Percentiles rank a stretch among this genome's conserved stretches.
These are phyloP conservation scores for Kazachstania africana DNA, from an alignment of 805 yeast species.

Conservation along the genomic window DNA sequence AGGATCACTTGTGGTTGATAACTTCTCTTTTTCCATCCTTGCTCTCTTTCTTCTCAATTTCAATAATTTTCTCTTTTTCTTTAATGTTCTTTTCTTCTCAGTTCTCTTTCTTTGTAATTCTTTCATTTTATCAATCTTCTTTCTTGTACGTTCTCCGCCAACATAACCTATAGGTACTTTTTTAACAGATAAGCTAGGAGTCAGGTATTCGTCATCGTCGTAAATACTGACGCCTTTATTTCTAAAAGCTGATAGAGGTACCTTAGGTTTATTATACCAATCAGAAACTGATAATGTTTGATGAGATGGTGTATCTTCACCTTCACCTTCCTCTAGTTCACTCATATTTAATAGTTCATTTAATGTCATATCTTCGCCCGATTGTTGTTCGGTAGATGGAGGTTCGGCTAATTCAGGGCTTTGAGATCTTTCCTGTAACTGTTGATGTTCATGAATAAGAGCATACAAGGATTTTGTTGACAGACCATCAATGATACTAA, in stretches of 20 bases:
- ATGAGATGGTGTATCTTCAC: slow-evolving; percentile 28
- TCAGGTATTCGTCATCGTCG: slow-evolving; percentile 24
- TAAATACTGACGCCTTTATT: slow-evolving; percentile 47
- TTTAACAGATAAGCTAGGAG: slow-evolving; percentile 19
- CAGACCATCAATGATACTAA: slow-evolving; percentile 89
- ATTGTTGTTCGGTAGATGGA: background rate
- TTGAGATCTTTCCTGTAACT: slow-evolving; percentile 17
- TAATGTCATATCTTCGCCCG: slow-evolving; percentile 34
- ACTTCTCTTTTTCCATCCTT: slow-evolving; percentile 18
- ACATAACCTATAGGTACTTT: slow-evolving; percentile 28
- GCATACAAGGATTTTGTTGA: slow-evolving; percentile 75
- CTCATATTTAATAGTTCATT: slow-evolving; percentile 84
- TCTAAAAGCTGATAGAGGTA: slow-evolving; percentile 85
- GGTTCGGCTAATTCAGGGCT: slow-evolving; percentile 8
- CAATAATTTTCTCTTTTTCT: slow-evolving; percentile 24
- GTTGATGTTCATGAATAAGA: slow-evolving; percentile 26
- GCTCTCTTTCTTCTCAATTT: slow-evolving; percentile 23
- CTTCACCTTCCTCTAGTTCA: slow-evolving; percentile 68
- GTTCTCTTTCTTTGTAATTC: slow-evolving; percentile 25
- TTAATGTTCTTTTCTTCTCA: slow-evolving; percentile 23
- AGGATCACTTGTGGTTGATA: slow-evolving; percentile 1
- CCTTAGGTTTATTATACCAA: slow-evolving; percentile 34
- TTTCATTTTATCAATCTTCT: slow-evolving; percentile 26
- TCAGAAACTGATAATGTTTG: slow-evolving; percentile 26
- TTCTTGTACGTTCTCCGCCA: slow-evolving; percentile 26